phyloP scores from a whole-genome alignment of 208 protist species.

The Trypanosoma scelopori region DNA sequence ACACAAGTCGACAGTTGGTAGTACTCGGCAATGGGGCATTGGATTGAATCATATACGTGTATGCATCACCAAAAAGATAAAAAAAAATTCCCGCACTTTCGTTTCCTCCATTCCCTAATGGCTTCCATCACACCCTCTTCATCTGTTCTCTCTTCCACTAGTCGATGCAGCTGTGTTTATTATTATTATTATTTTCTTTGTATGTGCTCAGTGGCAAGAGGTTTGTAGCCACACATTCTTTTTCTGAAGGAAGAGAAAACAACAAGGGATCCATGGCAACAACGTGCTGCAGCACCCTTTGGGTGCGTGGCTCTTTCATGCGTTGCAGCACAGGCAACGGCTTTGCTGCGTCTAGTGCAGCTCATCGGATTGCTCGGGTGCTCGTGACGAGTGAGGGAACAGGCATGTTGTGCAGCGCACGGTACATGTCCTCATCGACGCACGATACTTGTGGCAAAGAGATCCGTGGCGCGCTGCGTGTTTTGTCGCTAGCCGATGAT shows the following conservation, averaged over 20 bases:
- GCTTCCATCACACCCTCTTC: too few species aligned
- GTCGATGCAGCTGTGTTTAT: too few species aligned
- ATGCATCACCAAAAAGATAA: too few species aligned
- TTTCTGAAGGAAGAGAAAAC: background rate
- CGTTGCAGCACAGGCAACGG: background rate
- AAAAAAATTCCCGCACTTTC: too few species aligned
- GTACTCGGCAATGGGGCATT: too few species aligned
- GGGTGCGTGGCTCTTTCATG: background rate
- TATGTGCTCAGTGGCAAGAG: too few species aligned
- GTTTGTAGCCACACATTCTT: background rate
- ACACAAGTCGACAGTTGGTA: too few species aligned
- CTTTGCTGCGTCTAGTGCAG: background rate
- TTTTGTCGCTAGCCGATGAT: slow-evolving; percentile 36
- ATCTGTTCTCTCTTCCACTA: too few species aligned
- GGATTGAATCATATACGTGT: too few species aligned
- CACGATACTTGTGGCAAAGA: slow-evolving; percentile 32
- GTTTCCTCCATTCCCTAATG: too few species aligned
- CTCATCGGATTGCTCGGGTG: slow-evolving; percentile 1
- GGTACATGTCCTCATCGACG: slow-evolving; percentile 1
- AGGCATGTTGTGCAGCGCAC: background rate
- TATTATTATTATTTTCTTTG: too few species aligned
- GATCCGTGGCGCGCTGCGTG: slow-evolving; percentile 39
- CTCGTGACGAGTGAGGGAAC: background rate
- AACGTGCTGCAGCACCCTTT: background rate
- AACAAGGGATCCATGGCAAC: too few species aligned